These are phyloP conservation scores for Fonsecaea multimorphosa DNA, from an alignment of 2,329 filamentous ascomycete species.

Conservation along the genomic window DNA sequence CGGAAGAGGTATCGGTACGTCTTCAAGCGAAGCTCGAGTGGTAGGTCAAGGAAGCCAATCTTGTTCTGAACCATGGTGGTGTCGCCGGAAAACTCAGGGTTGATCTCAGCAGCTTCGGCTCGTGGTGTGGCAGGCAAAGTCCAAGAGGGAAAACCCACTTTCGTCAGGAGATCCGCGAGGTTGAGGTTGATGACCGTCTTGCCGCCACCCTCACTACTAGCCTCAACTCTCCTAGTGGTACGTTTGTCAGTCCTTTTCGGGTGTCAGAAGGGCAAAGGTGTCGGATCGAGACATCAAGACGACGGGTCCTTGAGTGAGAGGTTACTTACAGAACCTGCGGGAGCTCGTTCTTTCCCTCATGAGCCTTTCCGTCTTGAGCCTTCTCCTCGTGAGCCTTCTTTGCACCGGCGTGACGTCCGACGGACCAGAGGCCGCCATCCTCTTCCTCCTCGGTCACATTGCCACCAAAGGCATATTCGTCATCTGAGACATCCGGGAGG, in stretches of 20 bases:
- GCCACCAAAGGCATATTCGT: slow-evolving; percentile 10
- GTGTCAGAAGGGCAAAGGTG: background rate
- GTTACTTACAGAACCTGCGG: background rate
- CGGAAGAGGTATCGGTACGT: slow-evolving; percentile 55
- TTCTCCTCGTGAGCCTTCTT: background rate
- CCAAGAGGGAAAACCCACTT: background rate
- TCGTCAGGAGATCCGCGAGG: slow-evolving; percentile 6
- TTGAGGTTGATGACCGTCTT: slow-evolving; percentile 16
- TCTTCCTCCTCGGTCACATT: slow-evolving; percentile 3
- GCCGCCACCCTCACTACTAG: background rate
- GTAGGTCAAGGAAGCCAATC: slow-evolving; percentile 46
- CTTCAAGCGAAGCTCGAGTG: slow-evolving; percentile 55
- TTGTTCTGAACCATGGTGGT: background rate
- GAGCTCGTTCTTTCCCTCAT: background rate
- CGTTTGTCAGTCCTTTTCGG: background rate
- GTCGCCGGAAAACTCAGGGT: background rate
- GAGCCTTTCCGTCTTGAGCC: background rate
- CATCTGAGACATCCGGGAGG: slow-evolving; percentile 29
- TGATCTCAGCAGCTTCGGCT: background rate
- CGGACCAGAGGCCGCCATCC: slow-evolving; percentile 11
- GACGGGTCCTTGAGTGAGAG: background rate
- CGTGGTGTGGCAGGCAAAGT: background rate
- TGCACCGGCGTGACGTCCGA: background rate
- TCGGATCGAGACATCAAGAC: background rate
- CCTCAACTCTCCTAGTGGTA: background rate